Conservation (phyloP, 805 yeast species). For the Yamadazyma akitaensis region DNA sequence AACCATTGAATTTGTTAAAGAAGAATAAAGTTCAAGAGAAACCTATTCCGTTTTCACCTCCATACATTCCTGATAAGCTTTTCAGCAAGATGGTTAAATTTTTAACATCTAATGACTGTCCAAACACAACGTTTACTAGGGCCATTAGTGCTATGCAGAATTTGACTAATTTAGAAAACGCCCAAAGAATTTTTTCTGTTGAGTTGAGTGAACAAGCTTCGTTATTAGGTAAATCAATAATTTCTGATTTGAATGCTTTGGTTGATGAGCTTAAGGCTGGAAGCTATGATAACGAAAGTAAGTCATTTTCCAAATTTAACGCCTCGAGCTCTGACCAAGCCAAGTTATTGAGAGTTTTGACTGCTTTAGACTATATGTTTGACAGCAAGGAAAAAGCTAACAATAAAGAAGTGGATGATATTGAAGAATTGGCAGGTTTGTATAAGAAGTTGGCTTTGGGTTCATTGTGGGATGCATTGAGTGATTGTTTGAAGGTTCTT, state of each 20-base stretch:
- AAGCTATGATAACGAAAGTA: constrained; percentile 45
- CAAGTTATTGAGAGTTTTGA: constrained; percentile 75
- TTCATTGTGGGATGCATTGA: constrained; percentile 78
- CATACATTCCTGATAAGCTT: constrained; percentile 60
- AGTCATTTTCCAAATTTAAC: constrained; percentile 63
- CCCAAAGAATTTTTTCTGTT: constrained; percentile 60
- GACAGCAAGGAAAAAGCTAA: constrained; percentile 38
- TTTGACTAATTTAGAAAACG: constrained; percentile 57
- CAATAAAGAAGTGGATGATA: constrained; percentile 21
- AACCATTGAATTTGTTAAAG: constrained; percentile 60
- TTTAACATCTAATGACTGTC: constrained; percentile 77
- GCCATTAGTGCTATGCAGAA: constrained; percentile 79
- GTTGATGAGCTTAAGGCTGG: constrained; percentile 39
- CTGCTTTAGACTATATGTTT: constrained; percentile 82
- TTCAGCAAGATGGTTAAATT: constrained; percentile 62
- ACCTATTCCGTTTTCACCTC: constrained; percentile 41
- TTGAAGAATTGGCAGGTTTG: constrained; percentile 52
- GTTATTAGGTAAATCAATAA: constrained; percentile 50
- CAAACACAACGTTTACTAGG: constrained; percentile 80
- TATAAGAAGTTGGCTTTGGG: constrained; percentile 71
- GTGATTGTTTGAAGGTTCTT: constrained; percentile 63
- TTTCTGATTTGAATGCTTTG: constrained; percentile 52
- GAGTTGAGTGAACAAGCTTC: constrained; percentile 68
- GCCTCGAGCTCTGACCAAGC: constrained; percentile 85
- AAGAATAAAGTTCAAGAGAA: constrained; percentile 25